phyloP scores from a whole-genome alignment of 192 early-diverging fungal genomes.

The Backusella morwellensis region DNA sequence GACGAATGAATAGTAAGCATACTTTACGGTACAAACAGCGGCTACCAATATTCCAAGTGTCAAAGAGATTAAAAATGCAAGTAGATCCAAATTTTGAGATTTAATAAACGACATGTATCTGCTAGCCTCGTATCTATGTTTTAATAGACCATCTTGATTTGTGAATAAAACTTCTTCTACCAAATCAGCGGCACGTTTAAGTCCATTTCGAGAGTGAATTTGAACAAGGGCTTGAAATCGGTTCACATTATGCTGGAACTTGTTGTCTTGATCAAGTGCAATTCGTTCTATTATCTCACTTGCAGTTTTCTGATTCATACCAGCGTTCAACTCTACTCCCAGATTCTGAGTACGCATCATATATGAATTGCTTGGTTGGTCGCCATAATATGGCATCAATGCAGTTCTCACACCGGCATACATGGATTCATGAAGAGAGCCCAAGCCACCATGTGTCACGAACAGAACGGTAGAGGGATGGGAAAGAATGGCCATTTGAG shows the following conservation, averaged over 20 bases:
- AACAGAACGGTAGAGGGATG: slow-evolving; percentile 29
- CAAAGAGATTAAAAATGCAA: neutral
- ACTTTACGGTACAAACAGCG: neutral
- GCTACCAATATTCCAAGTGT: neutral
- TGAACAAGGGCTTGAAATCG: slow-evolving; percentile 11
- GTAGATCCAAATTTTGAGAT: slow-evolving; percentile 20
- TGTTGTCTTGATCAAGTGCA: neutral
- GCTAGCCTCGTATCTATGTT: slow-evolving; percentile 13
- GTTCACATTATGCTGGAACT: neutral
- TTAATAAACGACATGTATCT: slow-evolving; percentile 21
- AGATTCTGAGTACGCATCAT: neutral
- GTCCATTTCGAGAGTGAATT: slow-evolving; percentile 11
- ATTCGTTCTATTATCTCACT: neutral
- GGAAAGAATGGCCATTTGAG: slow-evolving; percentile 31
- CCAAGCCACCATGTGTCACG: slow-evolving; percentile 29
- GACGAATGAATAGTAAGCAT: neutral
- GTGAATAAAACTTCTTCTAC: slow-evolving; percentile 28
- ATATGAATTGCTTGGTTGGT: slow-evolving; percentile 22
- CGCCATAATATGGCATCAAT: slow-evolving; percentile 28
- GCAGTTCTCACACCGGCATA: slow-evolving; percentile 28
- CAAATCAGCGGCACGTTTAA: slow-evolving; percentile 16
- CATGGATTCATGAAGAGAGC: slow-evolving; percentile 31
- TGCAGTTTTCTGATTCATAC: too few relatives aligned
- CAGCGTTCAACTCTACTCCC: neutral
- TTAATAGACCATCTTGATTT: neutral